Conservation (phyloP, 2,329 filamentous ascomycete species). For the Exophiala lecanii-corni region DNA sequence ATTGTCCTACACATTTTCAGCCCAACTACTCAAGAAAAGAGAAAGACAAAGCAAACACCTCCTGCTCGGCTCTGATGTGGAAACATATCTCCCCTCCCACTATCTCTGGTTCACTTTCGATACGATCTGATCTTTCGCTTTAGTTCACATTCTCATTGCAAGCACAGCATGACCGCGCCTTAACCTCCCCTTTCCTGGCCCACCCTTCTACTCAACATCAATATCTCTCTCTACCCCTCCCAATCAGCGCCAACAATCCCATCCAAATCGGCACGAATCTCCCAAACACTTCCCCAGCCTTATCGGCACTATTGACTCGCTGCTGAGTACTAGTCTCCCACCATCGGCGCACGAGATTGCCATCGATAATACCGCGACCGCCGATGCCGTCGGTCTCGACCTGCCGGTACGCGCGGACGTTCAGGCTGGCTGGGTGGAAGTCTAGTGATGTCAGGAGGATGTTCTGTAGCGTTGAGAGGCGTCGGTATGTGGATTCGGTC, state of each 20-base stretch:
- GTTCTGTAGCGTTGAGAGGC: constrained; percentile 73
- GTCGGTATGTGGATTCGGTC: constrained; percentile 74
- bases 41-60: too few species aligned
- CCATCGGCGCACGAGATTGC: constrained; percentile 69
- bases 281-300: constrained; percentile 65
- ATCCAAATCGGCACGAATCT: constrained; percentile 66
- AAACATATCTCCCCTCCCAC: too few species aligned
- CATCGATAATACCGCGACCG: constrained; percentile 69
- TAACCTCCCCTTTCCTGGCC: too few species aligned
- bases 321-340: constrained; percentile 68
- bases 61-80: too few species aligned
- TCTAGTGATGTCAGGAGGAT: constrained; percentile 71
- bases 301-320: constrained; percentile 65
- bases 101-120: too few species aligned
- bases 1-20: too few species aligned
- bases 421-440: constrained; percentile 72
- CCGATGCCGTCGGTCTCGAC: constrained; percentile 46
- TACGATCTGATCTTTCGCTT: too few species aligned
- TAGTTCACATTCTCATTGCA: too few species aligned
- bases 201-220: too few species aligned
- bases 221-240: constrained; percentile 19
- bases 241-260: constrained; percentile 61
- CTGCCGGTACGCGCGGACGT: constrained; percentile 73
- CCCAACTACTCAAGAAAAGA: too few species aligned
- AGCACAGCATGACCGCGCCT: too few species aligned